A percentile compares a stretch with the other conserved stretches of the same genome.
Conservation (phyloP, 2,329 filamentous ascomycete genomes). For the Dactylonectria macrodidyma region DNA sequence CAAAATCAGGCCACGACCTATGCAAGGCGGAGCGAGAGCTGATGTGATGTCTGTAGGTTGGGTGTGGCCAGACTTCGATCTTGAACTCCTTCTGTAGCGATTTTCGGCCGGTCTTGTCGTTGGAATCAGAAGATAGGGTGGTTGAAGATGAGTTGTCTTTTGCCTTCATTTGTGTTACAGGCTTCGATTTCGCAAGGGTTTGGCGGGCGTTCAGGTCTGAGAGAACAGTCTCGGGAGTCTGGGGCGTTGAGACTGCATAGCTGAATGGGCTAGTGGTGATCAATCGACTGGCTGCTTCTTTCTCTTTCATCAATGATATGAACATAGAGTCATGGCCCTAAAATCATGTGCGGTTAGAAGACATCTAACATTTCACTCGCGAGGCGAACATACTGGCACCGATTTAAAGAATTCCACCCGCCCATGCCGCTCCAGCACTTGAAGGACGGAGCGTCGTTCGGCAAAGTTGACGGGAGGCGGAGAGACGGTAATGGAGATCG, state of each 20-base stretch:
- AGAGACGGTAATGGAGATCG: conserved; percentile 66
- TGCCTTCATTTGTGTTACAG: conserved; percentile 16
- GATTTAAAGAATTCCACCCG: conserved; percentile 67
- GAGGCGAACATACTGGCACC: conserved; percentile 34
- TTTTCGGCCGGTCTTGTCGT: conserved; percentile 3
- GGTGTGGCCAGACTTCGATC: conserved; percentile 58
- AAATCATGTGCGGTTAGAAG: not conserved
- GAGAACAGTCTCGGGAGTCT: conserved; percentile 50
- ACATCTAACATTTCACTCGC: not conserved
- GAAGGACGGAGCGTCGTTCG: conserved; percentile 69
- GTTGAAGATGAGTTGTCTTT: conserved; percentile 5
- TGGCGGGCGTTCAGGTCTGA: conserved; percentile 49
- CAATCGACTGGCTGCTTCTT: conserved; percentile 57
- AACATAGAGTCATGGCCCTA: conserved; percentile 66
- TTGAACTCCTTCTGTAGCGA: conserved; percentile 55
- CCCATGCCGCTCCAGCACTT: conserved; percentile 65
- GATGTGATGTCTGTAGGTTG: conserved; percentile 58
- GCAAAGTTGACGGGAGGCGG: conserved; percentile 66
- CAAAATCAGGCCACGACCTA: conserved; percentile 58
- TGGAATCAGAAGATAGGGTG: not conserved
- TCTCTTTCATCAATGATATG: conserved; percentile 62
- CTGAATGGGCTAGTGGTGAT: conserved; percentile 62
- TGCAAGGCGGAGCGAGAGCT: conserved; percentile 56
- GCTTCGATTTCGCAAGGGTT: conserved; percentile 25
- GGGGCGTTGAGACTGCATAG: conserved; percentile 57